Base-by-base conservation (phyloP, 2,329 filamentous ascomycete species). In the Dactylella cylindrospora region DNA sequence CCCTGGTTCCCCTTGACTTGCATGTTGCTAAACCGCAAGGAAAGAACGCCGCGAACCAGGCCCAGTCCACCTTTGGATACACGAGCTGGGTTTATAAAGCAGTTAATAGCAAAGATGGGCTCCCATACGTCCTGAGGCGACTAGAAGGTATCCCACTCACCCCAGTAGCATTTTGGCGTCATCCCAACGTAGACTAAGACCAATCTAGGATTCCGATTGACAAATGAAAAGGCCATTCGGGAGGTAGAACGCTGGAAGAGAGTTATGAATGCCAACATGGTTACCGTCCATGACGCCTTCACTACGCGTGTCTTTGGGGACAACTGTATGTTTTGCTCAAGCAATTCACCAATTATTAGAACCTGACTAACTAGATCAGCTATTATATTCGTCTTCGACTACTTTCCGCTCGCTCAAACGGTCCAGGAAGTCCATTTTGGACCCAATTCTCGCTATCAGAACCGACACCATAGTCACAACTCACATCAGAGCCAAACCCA, bases 1-100 rank as follows among this genome's bases (percentile, higher is more conserved):
- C 90, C 3, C 79, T 98, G 8, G 90, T 96, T 6, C 88, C 91
- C 3, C 76, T 98, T 35, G 90, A 97, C 72, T 87, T 84, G 6
- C 59, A 64, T 25, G 41, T 51, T 13, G 39, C 51, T n/a, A 64
- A 64, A 23, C 46, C 50, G 4, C 59, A 64, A 20, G 28, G 33
- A 4, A 64, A 64, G 19, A 51, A 50, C 17, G 59, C 51, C 9
- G 85, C 80, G 43, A 83, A 88, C 62, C 82, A 90, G 66, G 20
- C 49, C 3, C 90, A 89, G 72, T 89, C 85, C 67, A 81, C 84
- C 3, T 96, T 96, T 73, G 89, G 90, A 22, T 95, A 89, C 70
- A 83, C 85, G 4, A 95, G 86, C 68, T 97, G 90, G 89, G 82
- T 95, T 0, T 98, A 96, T 76, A 97, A 97, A 75, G 91, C 90